Conservation (phyloP, 352 stramenopile species). For the Phytophthora colocasiae region DNA sequence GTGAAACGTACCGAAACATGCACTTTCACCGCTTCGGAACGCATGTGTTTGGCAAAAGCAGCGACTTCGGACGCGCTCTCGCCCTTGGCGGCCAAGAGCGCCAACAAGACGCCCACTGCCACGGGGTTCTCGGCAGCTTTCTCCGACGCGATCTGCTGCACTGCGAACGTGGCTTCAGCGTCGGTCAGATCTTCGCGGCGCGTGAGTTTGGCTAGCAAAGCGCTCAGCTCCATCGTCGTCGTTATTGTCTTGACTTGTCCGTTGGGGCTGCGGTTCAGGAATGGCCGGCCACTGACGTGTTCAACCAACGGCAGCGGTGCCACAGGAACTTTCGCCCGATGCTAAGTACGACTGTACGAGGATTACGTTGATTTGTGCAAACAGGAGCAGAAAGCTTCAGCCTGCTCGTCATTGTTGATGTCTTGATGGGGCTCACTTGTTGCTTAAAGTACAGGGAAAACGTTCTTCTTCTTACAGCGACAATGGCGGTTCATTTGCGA, state of each 20-base stretch:
- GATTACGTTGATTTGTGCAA: slow-evolving; percentile 3
- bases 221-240: slow-evolving; percentile 70
- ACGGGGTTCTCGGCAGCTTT: slow-evolving; percentile 64
- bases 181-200: slow-evolving; percentile 74
- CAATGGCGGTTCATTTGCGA: no score
- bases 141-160: slow-evolving; percentile 79
- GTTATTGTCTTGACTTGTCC: slow-evolving; percentile 6
- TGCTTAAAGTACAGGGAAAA: no score
- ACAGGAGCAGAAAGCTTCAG: not conserved
- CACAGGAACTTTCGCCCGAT: slow-evolving; percentile 3
- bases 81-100: slow-evolving; percentile 93
- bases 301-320: slow-evolving; percentile 5
- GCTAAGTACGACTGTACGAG: slow-evolving; percentile 2
- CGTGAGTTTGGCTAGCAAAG: slow-evolving; percentile 78
- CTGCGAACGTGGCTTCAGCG: slow-evolving; percentile 73
- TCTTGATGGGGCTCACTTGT: not conserved
- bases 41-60: slow-evolving; percentile 97
- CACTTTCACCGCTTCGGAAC: slow-evolving; percentile 91
- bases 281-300: slow-evolving; percentile 21
- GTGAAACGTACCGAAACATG: slow-evolving; percentile 42
- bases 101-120: slow-evolving; percentile 93
- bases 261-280: slow-evolving; percentile 10
- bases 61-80: slow-evolving; percentile 96
- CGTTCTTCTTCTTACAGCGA: no score
- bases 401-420: not conserved